Percentiles rank a stretch among this genome's conserved stretches.
These are phyloP conservation scores for Penicillium atrosanguineum DNA, from an alignment of 495 filamentous ascomycete genomes.

Conservation along the genomic window DNA sequence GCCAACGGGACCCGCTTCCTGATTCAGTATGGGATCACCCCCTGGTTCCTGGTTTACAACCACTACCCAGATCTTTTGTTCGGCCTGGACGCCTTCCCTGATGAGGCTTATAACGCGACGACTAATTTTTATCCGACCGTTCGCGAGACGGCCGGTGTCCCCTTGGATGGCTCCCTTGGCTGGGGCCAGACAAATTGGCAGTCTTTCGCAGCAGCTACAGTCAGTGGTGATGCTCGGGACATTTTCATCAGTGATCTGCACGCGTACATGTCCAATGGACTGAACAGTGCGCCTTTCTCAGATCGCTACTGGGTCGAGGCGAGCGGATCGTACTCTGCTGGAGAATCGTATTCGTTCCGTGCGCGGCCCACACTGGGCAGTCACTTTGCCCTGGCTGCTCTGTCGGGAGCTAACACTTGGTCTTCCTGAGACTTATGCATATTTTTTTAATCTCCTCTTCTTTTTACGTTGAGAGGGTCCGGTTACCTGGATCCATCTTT, in stretches of 20 bases:
- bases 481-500: neutral
- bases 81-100: constrained; percentile 34
- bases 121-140: constrained; percentile 31
- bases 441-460: constrained; percentile 11
- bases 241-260: constrained; percentile 34
- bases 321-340: constrained; percentile 6
- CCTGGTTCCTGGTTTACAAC: constrained; percentile 40
- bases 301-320: constrained; percentile 32
- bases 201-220: constrained; percentile 28
- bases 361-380: constrained; percentile 21
- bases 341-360: constrained; percentile 18
- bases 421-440: constrained; percentile 1
- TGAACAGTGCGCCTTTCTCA: constrained; percentile 40
- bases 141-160: constrained; percentile 29
- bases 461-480: neutral
- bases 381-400: constrained; percentile 21
- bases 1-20: constrained; percentile 37
- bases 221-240: constrained; percentile 17
- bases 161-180: constrained; percentile 27
- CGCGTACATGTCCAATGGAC: constrained; percentile 37
- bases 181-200: constrained; percentile 45
- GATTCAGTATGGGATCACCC: constrained; percentile 28
- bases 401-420: constrained; percentile 16
- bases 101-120: constrained; percentile 33
- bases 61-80: constrained; percentile 41